phyloP scores from a whole-genome alignment of 257 asterid species.

The Asclepias syriaca region DNA sequence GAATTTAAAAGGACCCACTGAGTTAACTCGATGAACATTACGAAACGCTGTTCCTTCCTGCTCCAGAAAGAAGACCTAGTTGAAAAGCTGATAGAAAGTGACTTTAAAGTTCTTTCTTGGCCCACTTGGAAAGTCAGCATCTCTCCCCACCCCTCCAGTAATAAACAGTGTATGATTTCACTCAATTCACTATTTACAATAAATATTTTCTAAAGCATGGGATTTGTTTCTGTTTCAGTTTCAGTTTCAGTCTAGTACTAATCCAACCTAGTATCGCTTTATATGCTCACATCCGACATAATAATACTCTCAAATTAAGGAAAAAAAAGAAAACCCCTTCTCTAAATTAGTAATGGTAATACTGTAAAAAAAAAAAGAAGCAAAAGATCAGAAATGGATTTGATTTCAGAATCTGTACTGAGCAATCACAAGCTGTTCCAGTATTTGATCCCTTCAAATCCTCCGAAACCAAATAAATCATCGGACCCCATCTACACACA shows the following conservation, averaged over 20 bases:
- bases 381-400: conserved; percentile 1
- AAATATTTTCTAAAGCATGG: too few species aligned
- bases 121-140: conserved; percentile 27
- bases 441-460: conserved; percentile 1
- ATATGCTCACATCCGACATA: neutral
- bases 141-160: conserved; percentile 2
- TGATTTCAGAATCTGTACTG: conserved; percentile 12
- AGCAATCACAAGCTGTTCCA: conserved; percentile 18
- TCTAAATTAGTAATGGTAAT: neutral
- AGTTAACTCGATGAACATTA: neutral
- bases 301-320: neutral
- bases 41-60: conserved; percentile 3
- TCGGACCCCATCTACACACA: conserved; percentile 25
- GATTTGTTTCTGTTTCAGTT: too few species aligned
- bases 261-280: neutral
- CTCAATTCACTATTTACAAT: neutral
- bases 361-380: too few species aligned
- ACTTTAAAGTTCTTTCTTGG: conserved; percentile 18
- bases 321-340: neutral
- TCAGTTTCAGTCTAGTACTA: too few species aligned
- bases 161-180: neutral
- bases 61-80: conserved; percentile 12
- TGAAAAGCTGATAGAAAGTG: conserved; percentile 21
- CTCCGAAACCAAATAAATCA: neutral
- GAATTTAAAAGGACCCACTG: neutral